Evolutionary conservation across 495 filamentous ascomycete species (phyloP), one percentile per base, ranked within the genome.

Genomic region (Astrothelium macrocarpum): DNA sequence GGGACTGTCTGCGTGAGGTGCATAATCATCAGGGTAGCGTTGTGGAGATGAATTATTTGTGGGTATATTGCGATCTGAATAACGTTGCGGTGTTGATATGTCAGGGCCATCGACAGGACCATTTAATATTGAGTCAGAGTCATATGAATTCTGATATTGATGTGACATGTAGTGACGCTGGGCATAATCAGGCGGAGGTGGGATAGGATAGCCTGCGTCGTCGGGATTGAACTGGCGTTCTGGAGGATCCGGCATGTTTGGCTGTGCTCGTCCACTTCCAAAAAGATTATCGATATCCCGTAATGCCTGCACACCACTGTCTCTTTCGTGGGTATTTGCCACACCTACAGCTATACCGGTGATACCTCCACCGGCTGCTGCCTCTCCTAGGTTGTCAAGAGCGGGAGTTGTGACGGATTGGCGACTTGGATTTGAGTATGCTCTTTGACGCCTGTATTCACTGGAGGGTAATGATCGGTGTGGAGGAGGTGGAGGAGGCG

Each of bases 331-430:
- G 32, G 80, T 81, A 62, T 89, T 88, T 4, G 88, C 89, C 63
- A 91, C 84, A 59, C 82, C 88, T 66, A 85, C 76, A 58, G 90
- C 88, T 62, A 92, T 85, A 29, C 87, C 88, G 20, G 87, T 81
- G 71, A 92, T 87, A 29, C 89, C 90, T 49, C 71, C 72, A 61
- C 89, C 90, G 56, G 81, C 82, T 14, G 89, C 88, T 46, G 78
- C 74, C 29, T 86, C 82, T 53, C 88, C 83, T 61, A 90, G 82
- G 70, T 92, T 91, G 73, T 91, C 89, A 42, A 83, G 80, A 11
- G 87, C 88, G 3, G 89, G 89, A 7, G 88, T 90, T 46, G 84
- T 80, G 56, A 78, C 85, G 59, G 79, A 82, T 64, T 76, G 76
- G 56, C 43, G 43, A 29, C 29, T 56, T 4, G 49, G 49, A 16